Evolutionary conservation across 2,329 filamentous ascomycete genomes (phyloP), one percentile per base, ranked within the genome.

Genomic region (Talaromyces atroroseus): DNA sequence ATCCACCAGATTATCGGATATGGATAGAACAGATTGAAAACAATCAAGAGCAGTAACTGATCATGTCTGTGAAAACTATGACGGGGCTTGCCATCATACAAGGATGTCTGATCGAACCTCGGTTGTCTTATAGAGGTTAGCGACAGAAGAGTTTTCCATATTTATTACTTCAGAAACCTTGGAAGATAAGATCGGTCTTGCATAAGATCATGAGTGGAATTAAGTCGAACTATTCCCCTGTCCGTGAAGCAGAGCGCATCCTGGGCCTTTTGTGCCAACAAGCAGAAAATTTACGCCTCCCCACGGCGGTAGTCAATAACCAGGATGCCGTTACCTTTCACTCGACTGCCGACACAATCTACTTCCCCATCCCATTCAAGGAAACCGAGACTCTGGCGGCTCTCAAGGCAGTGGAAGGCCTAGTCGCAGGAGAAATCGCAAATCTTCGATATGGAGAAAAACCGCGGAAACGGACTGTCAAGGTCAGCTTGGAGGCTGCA

Each of bases 351-450:
- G 65, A 74, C 60, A 60, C 71, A 46, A 66, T 73, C 24, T 75
- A 74, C 56, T 74, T 66, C 24, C 73, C 73, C 1, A 74, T 73
- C 57, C 78, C 79, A 0, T 76, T 80, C 60, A 81, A 81, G 59
- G 77, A 79, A 63, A 80, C 78, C 0, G 78, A 81, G 60, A 78
- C 79, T 1, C 71, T 78, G 11, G 76, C 77, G 7, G 78, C 82
- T 3, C 71, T 86, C 60, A 85, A 85, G 64, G 82, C 78, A 5
- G 71, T 85, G 5, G 83, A 86, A 63, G 83, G 79, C 5, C 76
- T 79, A 40, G 75, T 82, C n/a, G 82, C 81, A 2, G 80, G 79
- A n/a, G 78, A 80, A 1, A 78, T 88, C 58, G 81, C 80, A 10
- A 76, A 84, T 64, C 67, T 86, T 24, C 73, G 77, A 48, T 77